Conservation (phyloP, 345 rosid genomes). For the Arabis alpina region DNA sequence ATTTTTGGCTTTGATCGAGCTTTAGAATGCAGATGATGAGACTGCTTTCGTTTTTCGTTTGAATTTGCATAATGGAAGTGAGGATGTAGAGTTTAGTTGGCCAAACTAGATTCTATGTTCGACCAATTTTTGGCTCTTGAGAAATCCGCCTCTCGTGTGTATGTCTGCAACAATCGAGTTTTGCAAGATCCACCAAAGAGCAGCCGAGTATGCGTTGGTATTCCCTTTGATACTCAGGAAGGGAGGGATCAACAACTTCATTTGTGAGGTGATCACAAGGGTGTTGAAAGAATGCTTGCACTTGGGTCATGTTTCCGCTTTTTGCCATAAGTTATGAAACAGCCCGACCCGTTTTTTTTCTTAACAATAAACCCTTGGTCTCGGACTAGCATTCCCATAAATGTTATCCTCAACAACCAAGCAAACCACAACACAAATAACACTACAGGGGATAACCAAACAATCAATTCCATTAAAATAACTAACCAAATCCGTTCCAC, state of each 20-base stretch:
- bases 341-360: no score
- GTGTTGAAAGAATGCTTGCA: conserved; percentile 75
- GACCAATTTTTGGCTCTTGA: conserved; percentile 61
- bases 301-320: conserved; percentile 71
- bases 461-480: no score
- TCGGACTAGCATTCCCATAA: no score
- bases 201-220: conserved; percentile 64
- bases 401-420: no score
- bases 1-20: conserved; percentile 66
- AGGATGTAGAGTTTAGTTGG: conserved; percentile 62
- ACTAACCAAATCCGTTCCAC: no score
- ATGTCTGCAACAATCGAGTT: conserved; percentile 55
- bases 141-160: conserved; percentile 62
- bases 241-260: conserved; percentile 63
- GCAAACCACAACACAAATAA: no score
- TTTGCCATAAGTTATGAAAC: conserved; percentile 60
- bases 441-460: no score
- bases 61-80: conserved; percentile 47
- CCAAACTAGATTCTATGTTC: conserved; percentile 71
- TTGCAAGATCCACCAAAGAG: conserved; percentile 69
- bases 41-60: conserved; percentile 58
- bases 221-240: conserved; percentile 58
- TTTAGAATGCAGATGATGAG: conserved; percentile 76
- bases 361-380: no score
- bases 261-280: conserved; percentile 61